Evolutionary conservation across 768 basidiomycete genomes (phyloP).

Genomic region (Suillus paluster): DNA sequence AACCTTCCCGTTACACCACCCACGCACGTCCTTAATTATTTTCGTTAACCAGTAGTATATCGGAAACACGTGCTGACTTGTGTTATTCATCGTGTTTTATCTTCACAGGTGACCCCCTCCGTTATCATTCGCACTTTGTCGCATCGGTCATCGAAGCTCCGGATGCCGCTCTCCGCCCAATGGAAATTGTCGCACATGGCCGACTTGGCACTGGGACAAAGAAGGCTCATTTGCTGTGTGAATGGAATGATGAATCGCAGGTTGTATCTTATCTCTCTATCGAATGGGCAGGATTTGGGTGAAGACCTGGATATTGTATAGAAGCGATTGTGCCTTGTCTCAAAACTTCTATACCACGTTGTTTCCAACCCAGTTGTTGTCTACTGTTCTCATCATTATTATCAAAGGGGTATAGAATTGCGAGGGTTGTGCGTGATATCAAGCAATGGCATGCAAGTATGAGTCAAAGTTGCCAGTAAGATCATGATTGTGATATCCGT

Average conservation of each 20-base stretch:
- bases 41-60: conserved; percentile 1
- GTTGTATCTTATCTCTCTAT: conserved; percentile 77
- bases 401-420: neutral
- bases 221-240: conserved; percentile 91
- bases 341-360: neutral
- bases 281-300: conserved; percentile 91
- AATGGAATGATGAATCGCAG: conserved; percentile 77
- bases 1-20: neutral
- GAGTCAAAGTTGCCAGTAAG: neutral
- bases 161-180: conserved; percentile 65
- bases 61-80: conserved; percentile 12
- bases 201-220: conserved; percentile 96
- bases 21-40: conserved; percentile 8
- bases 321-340: neutral
- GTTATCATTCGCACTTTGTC: conserved; percentile 97
- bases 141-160: conserved; percentile 79
- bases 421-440: neutral
- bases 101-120: conserved; percentile 80
- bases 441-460: neutral
- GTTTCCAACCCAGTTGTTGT: neutral
- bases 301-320: conserved; percentile 10
- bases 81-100: neutral
- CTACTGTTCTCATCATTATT: neutral
- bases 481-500: conserved; percentile 10
- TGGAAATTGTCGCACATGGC: conserved; percentile 96